A percentile compares a stretch with the other conserved stretches of the same genome.
Evolutionary conservation across 2,329 filamentous ascomycete species (phyloP).

Genomic region (Aspergillus piperis): DNA sequence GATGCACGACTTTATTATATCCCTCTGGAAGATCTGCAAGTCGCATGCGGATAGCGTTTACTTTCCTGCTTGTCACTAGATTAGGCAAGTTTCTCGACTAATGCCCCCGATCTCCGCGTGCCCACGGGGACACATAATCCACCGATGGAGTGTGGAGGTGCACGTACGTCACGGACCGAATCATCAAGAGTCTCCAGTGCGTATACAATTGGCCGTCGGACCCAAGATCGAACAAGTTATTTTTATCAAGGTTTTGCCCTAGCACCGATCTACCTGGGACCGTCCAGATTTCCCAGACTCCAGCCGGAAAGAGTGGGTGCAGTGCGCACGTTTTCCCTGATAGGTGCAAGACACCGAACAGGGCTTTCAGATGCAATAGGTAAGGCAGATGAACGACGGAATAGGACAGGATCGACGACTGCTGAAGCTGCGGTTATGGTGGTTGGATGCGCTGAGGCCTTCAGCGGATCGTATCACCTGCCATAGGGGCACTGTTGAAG

Average conservation of each 20-base stretch:
- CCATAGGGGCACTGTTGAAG: background rate
- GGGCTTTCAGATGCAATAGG: too few species aligned
- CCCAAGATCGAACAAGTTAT: background rate
- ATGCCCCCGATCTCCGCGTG: background rate
- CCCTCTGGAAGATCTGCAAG: background rate
- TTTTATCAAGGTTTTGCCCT: background rate
- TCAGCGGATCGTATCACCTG: background rate
- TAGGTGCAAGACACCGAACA: too few species aligned
- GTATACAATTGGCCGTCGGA: background rate
- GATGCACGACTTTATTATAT: background rate
- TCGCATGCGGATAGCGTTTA: background rate
- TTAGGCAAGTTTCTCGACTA: background rate
- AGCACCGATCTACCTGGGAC: background rate
- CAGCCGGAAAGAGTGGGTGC: background rate
- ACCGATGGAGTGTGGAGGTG: background rate
- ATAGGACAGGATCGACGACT: slow-evolving; percentile 5
- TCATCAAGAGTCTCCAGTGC: too few species aligned
- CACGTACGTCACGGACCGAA: background rate
- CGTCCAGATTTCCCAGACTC: background rate
- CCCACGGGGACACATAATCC: background rate
- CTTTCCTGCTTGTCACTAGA: background rate
- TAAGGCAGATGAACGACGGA: background rate
- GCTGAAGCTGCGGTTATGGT: background rate
- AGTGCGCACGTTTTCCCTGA: background rate
- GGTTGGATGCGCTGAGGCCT: background rate